Base-by-base conservation (phyloP, 208 protist genomes). In the Leishmania gerbilli region DNA sequence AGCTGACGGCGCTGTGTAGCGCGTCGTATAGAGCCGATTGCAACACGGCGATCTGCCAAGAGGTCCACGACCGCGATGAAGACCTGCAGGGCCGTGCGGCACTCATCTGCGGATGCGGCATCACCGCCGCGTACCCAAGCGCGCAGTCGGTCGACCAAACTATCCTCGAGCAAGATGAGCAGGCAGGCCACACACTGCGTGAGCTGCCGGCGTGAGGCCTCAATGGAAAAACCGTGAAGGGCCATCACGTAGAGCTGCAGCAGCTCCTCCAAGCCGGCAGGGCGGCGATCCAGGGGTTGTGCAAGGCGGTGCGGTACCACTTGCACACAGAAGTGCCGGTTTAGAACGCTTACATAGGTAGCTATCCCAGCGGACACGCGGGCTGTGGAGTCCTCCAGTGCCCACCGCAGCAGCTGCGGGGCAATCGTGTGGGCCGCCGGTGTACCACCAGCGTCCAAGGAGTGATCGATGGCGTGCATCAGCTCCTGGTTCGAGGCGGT, bases 21-120 rank as follows among this genome's bases (percentile, higher is more conserved):
- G 0, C 94, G 89, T 6, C 89, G 87, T 31, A 96, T 84, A 4
- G 94, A 87, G 9, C 92, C 92, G 34, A 97, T 51, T 17, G 79
- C 60, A 0, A 97, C 85, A 21, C 90, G 88, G 27, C 81, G 79
- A 71, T 96, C 92, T n/a, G 81, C 84, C 31, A 97, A 84, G 17
- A 96, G 68, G 34, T 89, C 89, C 62, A 90, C 80, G 34, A 91
- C 76, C 3, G 82, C 79, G 13, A 87, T 79, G n/a, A 93, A 88
- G 64, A 87, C 71, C 40, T 87, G 79, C 31, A 80, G 79, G 42
- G 79, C 79, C 31, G 79, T n/a, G 45, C 77, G 60, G 37, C 68
- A 40, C 49, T 81, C 81, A 40, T 64, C 56, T 47, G 19, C 56
- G 1, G 77, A 53, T 34, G 68, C 17, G 60, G 21, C 11, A 68